These are phyloP conservation scores for Alternaria gansuensis DNA, from an alignment of 2,329 filamentous ascomycete species.

Conservation along the genomic window DNA sequence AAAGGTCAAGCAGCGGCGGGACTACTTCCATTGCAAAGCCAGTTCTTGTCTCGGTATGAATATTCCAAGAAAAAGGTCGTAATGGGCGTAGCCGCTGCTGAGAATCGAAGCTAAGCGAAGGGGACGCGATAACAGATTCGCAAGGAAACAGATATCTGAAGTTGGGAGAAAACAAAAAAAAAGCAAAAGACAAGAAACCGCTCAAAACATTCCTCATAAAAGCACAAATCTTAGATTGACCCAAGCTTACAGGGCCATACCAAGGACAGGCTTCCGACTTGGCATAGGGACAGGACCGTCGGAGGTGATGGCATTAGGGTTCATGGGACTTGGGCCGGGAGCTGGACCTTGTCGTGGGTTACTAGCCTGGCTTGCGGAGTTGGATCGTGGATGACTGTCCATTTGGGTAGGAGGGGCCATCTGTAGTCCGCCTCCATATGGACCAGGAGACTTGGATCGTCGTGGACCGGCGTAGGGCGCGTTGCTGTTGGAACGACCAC, in stretches of 20 bases:
- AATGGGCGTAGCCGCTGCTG: background rate
- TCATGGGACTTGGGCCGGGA: slow-evolving; percentile 52
- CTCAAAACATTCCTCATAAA: slow-evolving; percentile 40
- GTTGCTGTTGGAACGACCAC: slow-evolving; percentile 52
- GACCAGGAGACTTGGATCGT: slow-evolving; percentile 53
- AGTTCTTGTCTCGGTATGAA: background rate
- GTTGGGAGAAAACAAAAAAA: slow-evolving; percentile 13
- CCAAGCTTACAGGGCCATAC: slow-evolving; percentile 53
- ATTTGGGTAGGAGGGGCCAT: slow-evolving; percentile 45
- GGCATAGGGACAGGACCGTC: slow-evolving; percentile 42
- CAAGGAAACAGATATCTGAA: slow-evolving; percentile 6
- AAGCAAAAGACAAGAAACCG: slow-evolving; percentile 26
- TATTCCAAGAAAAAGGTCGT: background rate
- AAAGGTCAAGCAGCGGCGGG: slow-evolving; percentile 11
- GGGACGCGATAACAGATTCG: slow-evolving; percentile 19
- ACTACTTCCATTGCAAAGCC: background rate
- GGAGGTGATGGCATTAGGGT: slow-evolving; percentile 32
- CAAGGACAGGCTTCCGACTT: slow-evolving; percentile 59
- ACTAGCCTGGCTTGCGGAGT: slow-evolving; percentile 47
- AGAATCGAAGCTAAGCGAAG: slow-evolving; percentile 23
- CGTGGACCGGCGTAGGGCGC: slow-evolving; percentile 48
- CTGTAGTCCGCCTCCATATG: slow-evolving; percentile 50
- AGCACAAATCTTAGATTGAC: slow-evolving; percentile 14
- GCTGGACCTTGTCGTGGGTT: slow-evolving; percentile 43
- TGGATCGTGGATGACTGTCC: slow-evolving; percentile 48